These are phyloP conservation scores for Selenicereus undatus DNA, from an alignment of 148 eudicot genomes.

Conservation along the genomic window DNA sequence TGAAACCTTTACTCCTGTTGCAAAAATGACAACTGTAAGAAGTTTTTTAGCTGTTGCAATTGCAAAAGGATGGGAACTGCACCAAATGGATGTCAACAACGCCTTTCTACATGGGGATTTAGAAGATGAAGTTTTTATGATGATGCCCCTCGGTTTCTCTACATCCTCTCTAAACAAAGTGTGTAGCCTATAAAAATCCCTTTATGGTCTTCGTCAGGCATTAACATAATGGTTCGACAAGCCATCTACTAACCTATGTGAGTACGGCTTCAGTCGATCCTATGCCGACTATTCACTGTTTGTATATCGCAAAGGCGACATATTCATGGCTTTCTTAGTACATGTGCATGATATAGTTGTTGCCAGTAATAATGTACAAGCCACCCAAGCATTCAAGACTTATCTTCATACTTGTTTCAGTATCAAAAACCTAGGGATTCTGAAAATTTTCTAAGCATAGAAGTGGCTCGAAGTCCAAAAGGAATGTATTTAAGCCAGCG, in stretches of 20 bases:
- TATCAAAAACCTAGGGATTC: not conserved
- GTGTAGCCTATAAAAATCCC: not conserved
- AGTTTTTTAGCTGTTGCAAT: not conserved
- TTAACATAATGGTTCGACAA: not conserved
- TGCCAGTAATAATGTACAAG: not conserved
- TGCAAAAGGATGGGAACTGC: not conserved
- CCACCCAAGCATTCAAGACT: not conserved
- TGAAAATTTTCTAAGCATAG: not conserved
- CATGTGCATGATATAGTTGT: not conserved
- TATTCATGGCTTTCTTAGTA: not conserved
- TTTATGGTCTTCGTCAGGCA: not conserved
- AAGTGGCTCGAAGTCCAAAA: not conserved
- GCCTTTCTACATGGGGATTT: not conserved
- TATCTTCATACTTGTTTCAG: too few species aligned
- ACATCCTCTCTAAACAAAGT: not conserved
- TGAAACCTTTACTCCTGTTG: not conserved
- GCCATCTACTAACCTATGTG: not conserved
- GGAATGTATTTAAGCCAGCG: not conserved
- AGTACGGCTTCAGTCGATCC: not conserved
- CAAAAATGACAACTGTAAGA: not conserved
- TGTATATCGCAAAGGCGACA: not conserved
- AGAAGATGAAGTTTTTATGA: not conserved
- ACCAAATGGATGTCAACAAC: not conserved
- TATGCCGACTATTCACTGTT: not conserved
- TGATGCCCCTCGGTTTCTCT: not conserved